Conservation (phyloP, 1,139 yeast genomes). For the Saccharomyces hybrid region DNA sequence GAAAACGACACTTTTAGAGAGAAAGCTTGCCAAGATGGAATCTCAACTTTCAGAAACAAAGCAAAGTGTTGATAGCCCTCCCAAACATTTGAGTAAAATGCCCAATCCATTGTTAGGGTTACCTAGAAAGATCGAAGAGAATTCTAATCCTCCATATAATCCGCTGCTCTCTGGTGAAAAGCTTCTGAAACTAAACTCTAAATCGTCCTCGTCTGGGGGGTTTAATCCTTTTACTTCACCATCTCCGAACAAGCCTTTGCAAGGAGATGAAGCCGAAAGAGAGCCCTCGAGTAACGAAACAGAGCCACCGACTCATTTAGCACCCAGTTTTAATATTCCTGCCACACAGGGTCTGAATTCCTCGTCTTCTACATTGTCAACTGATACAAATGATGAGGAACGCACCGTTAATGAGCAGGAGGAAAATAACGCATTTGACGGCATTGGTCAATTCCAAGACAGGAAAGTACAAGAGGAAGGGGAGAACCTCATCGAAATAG, state of each 20-base stretch:
- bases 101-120: background rate
- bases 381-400: background rate
- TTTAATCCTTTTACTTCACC: background rate
- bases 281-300: background rate
- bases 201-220: background rate
- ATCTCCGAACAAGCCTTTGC: background rate
- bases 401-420: background rate
- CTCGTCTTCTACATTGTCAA: background rate
- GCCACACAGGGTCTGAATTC: background rate
- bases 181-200: background rate
- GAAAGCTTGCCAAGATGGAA: conserved; percentile 23
- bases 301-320: background rate
- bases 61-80: background rate
- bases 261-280: background rate
- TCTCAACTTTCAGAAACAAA: conserved; percentile 10
- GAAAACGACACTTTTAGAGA: conserved; percentile 27
- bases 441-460: background rate
- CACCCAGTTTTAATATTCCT: background rate
- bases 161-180: background rate
- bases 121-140: background rate
- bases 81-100: background rate
- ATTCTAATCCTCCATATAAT: background rate
- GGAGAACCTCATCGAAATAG: conserved; percentile 1
- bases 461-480: background rate
- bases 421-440: background rate